Evolutionary conservation across 768 basidiomycete genomes (phyloP), one percentile per base, ranked within the genome.

Genomic region (Porpolomopsis calyptriformis): DNA sequence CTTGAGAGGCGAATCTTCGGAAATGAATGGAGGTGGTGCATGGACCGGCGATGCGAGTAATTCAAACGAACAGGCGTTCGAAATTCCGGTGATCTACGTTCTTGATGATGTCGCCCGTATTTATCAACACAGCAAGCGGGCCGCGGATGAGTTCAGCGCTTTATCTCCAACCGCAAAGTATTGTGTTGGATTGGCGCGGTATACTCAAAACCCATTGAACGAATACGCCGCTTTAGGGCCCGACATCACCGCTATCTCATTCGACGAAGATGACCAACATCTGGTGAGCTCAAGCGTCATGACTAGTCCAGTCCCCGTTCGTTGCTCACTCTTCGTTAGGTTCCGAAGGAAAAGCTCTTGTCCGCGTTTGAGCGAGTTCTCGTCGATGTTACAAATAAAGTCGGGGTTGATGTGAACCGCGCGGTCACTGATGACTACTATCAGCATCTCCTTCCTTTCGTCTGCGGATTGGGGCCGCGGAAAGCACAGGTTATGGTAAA

Each of bases 371-470:
- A 99, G 61, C 80, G 88, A 33, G 82, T 78, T 22, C 67, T 99
- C 29, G 88, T 96, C 47, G 93, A 97, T 60, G 71, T 88, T 22
- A 84, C 87, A 47, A 97, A 93, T 64, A 80, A 80, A 57, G 82
- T 93, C 50, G 96, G 96, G 24, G 92, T 98, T 37, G 93, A 98
- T 60, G 85, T 99, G 68, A 98, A 99, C 60, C 83, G 85, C 24
- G 88, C 90, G 26, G 82, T 91, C 14, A 79, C 80, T 1, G 90
- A 97, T 61, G 55, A 80, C 2, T 96, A 98, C 62, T 91, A 96
- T 58, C 83, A 87, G 53, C 74, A 82, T 43, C 73, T 97, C 25
- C 71, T 99, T 8, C 92, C 85, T 1, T 94, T 88, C 57, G 77
- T 99, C 34, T 80, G 90, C 56, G 96, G 96, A 11, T 72, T 99